Base-by-base conservation (phyloP, 177 flowering plant genomes). In the Vitis hybrid region DNA sequence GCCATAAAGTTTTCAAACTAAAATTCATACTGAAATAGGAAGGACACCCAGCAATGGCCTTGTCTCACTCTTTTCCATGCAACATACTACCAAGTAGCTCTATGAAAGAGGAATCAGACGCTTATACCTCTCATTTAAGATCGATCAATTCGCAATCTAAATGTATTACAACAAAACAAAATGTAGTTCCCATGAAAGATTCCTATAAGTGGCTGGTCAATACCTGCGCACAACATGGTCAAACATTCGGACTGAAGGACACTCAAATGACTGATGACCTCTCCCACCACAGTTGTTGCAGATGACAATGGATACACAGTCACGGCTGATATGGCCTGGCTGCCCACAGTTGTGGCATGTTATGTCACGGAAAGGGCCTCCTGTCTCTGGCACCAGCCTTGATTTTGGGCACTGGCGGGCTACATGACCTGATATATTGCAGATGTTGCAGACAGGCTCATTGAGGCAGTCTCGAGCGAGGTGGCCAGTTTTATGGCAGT, bases 401-500 rank as follows among this genome's bases (percentile, higher is more conserved):
- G 55, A 65, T 62, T 74, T 73, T 2, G 76, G 68, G 55, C 80
- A 76, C 1, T 60, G 70, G 10, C 60, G 70, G 33, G 80, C 79
- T 15, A 74, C 55, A 48, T 79, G 82, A 13, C 80, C 79, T 3
- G 82, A 67, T 51, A 77, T 56, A 45, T 75, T 74, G 70, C 80
- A 74, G 15, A 69, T 8, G 56, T 80, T 77, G 67, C 83, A 80
- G 2, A 80, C 74, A 1, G 82, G 80, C 10, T 80, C 80, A 26
- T 77, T 76, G 1, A 49, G 66, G 50, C 80, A 80, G 11, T 80
- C 76, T 1, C 82, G 67, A n/a, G 80, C 82, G 12, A 80, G 74
- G 73, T 80, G 82, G 29, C 80, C 82, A 29, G 80, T 64, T 66
- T 70, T 80, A 2, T 76, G 65, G 57, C 80, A 71, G 59, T 76